A percentile compares a stretch with the other conserved stretches of the same genome.
Conservation (phyloP, 352 stramenopile genomes). For the Phytophthora cryptogea region DNA sequence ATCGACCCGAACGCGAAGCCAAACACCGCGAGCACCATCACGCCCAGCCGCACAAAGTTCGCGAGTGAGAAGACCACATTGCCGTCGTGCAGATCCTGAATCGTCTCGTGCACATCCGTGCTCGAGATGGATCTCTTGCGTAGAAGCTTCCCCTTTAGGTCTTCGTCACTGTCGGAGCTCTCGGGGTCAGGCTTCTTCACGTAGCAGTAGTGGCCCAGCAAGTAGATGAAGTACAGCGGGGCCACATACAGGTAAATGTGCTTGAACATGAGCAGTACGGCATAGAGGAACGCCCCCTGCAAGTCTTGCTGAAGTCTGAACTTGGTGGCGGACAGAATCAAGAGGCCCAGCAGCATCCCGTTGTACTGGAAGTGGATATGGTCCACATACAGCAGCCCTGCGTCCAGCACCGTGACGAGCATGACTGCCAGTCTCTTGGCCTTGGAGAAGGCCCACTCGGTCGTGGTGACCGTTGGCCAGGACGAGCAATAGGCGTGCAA, state of each 20-base stretch:
- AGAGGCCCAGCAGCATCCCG: conserved; percentile 94
- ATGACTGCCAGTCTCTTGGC: conserved; percentile 75
- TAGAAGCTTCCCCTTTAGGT: conserved; percentile 21
- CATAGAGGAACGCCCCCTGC: conserved; percentile 90
- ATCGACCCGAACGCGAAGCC: conserved; percentile 80
- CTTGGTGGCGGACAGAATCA: conserved; percentile 91
- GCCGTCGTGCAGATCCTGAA: conserved; percentile 64
- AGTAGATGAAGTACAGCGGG: conserved; percentile 96
- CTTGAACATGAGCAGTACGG: conserved; percentile 96
- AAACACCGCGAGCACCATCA: conserved; percentile 87
- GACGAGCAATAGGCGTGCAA: conserved; percentile 78
- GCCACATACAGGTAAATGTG: conserved; percentile 97
- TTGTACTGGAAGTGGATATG: conserved; percentile 99
- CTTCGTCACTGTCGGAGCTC: conserved; percentile 24
- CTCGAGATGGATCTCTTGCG: conserved; percentile 76
- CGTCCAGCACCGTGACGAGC: conserved; percentile 91
- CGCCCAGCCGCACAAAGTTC: conserved; percentile 84
- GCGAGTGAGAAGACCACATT: conserved; percentile 58
- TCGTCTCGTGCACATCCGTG: conserved; percentile 69
- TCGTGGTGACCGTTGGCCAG: conserved; percentile 80
- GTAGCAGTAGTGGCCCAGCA: conserved; percentile 93
- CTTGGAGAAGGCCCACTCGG: conserved; percentile 61
- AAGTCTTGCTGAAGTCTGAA: conserved; percentile 83
- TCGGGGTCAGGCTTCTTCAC: conserved; percentile 31
- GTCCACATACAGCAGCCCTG: conserved; percentile 95